phyloP scores from a whole-genome alignment of 1,139 yeast genomes.

The Kodamaea arcana region DNA sequence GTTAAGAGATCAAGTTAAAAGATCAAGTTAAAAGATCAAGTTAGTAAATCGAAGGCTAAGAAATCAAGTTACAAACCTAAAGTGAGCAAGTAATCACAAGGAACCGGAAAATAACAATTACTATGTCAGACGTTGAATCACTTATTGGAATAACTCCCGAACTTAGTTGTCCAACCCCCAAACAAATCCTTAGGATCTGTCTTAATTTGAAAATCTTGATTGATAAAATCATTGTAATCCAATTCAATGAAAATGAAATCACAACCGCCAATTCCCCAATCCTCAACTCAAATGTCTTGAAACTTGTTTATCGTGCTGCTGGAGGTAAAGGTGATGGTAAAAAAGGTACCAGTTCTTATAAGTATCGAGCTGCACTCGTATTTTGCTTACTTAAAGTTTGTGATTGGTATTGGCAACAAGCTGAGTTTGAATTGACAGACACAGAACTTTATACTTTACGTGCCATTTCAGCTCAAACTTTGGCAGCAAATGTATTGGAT shows the following conservation, averaged over 20 bases:
- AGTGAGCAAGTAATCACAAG: too few species aligned
- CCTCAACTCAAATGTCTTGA: constrained; percentile 54
- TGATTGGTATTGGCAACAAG: constrained; percentile 68
- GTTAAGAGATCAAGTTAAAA: too few species aligned
- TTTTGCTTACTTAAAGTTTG: constrained; percentile 73
- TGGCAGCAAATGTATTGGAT: constrained; percentile 71
- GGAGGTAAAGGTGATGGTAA: constrained; percentile 72
- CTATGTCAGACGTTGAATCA: constrained; percentile 26
- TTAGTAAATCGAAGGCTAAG: too few species aligned
- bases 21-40: too few species aligned
- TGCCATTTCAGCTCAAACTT: constrained; percentile 63
- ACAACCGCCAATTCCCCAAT: constrained; percentile 59
- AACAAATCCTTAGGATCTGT: constrained; percentile 72
- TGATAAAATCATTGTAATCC: constrained; percentile 67
- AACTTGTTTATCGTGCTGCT: constrained; percentile 67
- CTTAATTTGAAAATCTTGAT: constrained; percentile 68
- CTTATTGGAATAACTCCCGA: constrained; percentile 4
- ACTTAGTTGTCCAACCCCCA: constrained; percentile 48
- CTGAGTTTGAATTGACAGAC: constrained; percentile 61
- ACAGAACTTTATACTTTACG: constrained; percentile 59
- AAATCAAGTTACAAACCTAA: too few species aligned
- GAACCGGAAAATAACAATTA: too few species aligned
- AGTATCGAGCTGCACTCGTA: constrained; percentile 63
- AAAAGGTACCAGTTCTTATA: constrained; percentile 51
- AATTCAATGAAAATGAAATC: constrained; percentile 48